Percentiles rank a stretch among this genome's conserved stretches.
These are phyloP conservation scores for Cryptococcus sp. DNA, from an alignment of 1,284 basidiomycete genomes.

Conservation along the genomic window DNA sequence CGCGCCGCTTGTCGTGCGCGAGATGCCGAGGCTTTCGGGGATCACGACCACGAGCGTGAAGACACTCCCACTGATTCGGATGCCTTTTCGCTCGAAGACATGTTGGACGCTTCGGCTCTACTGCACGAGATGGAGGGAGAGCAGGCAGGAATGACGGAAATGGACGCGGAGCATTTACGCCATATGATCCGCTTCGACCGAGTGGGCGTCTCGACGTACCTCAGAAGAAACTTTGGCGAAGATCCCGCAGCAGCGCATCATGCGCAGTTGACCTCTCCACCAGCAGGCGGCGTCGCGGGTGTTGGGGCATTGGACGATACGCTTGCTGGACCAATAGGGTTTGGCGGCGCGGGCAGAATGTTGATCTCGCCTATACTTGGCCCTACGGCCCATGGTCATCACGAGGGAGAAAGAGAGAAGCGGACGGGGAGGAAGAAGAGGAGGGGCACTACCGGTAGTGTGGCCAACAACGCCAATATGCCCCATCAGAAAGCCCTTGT, in stretches of 20 bases:
- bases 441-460: neutral
- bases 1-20: slow-evolving; percentile 36
- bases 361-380: slow-evolving; percentile 16
- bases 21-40: slow-evolving; percentile 21
- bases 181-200: slow-evolving; percentile 49
- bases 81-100: slow-evolving; percentile 46
- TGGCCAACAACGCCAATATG: no score
- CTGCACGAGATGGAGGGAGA: slow-evolving; percentile 28
- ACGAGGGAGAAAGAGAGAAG: slow-evolving; percentile 2
- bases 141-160: slow-evolving; percentile 15
- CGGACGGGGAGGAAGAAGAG: slow-evolving; percentile 1
- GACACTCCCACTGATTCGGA: slow-evolving; percentile 33
- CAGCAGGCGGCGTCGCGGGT: neutral
- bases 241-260: neutral
- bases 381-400: slow-evolving; percentile 1
- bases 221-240: slow-evolving; percentile 37
- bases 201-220: slow-evolving; percentile 45
- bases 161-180: slow-evolving; percentile 24
- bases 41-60: slow-evolving; percentile 33
- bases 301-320: slow-evolving; percentile 16
- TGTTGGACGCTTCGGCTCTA: slow-evolving; percentile 42
- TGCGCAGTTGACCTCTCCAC: slow-evolving; percentile 1
- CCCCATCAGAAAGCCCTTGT: no score
- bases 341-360: slow-evolving; percentile 12
- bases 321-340: slow-evolving; percentile 19